Evolutionary conservation across 768 basidiomycete species (phyloP).

Genomic region (Tylopilus rubrobrunneus): DNA sequence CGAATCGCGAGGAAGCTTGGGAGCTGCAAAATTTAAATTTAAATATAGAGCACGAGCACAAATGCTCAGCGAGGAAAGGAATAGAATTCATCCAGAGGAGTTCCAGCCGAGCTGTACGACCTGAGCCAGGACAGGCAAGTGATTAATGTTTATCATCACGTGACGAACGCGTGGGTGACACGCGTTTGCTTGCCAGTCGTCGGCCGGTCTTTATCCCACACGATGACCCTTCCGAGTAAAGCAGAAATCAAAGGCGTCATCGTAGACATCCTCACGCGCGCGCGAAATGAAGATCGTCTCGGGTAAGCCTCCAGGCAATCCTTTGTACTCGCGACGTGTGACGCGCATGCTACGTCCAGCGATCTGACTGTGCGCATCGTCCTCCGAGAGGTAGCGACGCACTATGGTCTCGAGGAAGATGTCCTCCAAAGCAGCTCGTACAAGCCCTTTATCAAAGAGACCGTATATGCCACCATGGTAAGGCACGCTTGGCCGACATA

Average conservation of each 20-base stretch:
- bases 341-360: constrained; percentile 5
- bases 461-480: constrained; percentile 16
- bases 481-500: background rate
- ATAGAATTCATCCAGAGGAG: too few species aligned
- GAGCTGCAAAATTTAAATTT: too few species aligned
- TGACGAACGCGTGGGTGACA: too few species aligned
- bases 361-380: constrained; percentile 47
- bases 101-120: too few species aligned
- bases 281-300: constrained; percentile 20
- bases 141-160: too few species aligned
- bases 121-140: too few species aligned
- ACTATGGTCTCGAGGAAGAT: constrained; percentile 42
- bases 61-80: too few species aligned
- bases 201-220: too few species aligned
- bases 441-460: constrained; percentile 43
- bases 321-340: background rate
- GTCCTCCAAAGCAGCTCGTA: constrained; percentile 41
- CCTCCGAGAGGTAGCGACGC: constrained; percentile 46
- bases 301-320: constrained; percentile 4
- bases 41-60: too few species aligned
- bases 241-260: constrained; percentile 18
- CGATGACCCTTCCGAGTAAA: constrained; percentile 14
- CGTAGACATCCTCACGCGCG: constrained; percentile 19
- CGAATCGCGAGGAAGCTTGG: too few species aligned
- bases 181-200: too few species aligned